phyloP scores from a whole-genome alignment of 768 basidiomycete genomes.

The Cystoderma amianthinum region DNA sequence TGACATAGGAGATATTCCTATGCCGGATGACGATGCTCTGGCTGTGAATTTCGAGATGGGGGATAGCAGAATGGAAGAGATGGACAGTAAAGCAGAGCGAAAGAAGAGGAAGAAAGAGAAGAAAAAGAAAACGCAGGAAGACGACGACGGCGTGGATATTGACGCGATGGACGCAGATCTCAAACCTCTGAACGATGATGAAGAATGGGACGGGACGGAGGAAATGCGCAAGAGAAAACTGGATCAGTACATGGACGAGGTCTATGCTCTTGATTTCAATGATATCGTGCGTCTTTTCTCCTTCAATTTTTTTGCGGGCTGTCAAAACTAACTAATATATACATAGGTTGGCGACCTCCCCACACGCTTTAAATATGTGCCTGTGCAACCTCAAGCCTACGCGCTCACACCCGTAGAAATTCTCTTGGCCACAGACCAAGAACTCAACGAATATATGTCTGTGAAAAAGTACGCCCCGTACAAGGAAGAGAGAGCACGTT shows the following conservation, averaged over 20 bases:
- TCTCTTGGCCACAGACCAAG: slow-evolving; percentile 84
- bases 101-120: slow-evolving; percentile 30
- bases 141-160: slow-evolving; percentile 52
- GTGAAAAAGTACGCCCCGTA: slow-evolving; percentile 93
- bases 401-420: slow-evolving; percentile 81
- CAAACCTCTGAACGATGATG: slow-evolving; percentile 35
- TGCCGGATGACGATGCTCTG: slow-evolving; percentile 23
- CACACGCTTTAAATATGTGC: slow-evolving; percentile 90
- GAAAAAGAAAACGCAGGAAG: slow-evolving; percentile 50
- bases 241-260: slow-evolving; percentile 86
- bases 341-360: slow-evolving; percentile 79
- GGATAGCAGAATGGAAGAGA: neutral
- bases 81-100: slow-evolving; percentile 17
- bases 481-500: slow-evolving; percentile 40
- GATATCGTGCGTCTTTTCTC: slow-evolving; percentile 63
- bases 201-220: slow-evolving; percentile 85
- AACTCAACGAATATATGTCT: slow-evolving; percentile 87
- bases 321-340: slow-evolving; percentile 1
- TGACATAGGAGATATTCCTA: slow-evolving; percentile 61
- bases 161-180: slow-evolving; percentile 46
- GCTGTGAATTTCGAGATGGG: slow-evolving; percentile 6
- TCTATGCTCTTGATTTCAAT: slow-evolving; percentile 91
- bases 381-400: slow-evolving; percentile 54
- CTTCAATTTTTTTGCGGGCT: neutral
- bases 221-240: slow-evolving; percentile 81